Percentiles rank a stretch among this genome's conserved stretches.
These are phyloP conservation scores for Yamadazyma membranifaciens DNA, from an alignment of 1,139 yeast genomes.

Conservation along the genomic window DNA sequence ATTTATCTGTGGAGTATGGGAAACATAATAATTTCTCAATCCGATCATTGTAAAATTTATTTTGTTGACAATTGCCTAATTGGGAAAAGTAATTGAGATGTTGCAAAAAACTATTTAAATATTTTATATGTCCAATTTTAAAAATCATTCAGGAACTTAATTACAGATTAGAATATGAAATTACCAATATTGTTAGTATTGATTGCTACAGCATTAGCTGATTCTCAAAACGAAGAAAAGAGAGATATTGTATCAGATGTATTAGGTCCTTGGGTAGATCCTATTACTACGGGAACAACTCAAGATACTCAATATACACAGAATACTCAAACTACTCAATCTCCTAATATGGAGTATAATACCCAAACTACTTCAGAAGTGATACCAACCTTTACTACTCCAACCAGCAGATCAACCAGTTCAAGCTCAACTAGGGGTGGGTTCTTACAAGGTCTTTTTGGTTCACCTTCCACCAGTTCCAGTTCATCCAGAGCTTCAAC, in stretches of 20 bases:
- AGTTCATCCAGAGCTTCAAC: background rate
- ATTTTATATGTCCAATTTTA: background rate
- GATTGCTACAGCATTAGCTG: conserved; percentile 1
- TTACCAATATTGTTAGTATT: conserved; percentile 1
- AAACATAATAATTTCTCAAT: background rate
- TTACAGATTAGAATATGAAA: too few relatives aligned
- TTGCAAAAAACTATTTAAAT: background rate
- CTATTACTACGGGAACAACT: conserved; percentile 4
- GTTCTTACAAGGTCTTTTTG: background rate
- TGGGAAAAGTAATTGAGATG: conserved; percentile 7
- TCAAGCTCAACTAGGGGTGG: background rate
- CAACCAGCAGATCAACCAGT: background rate
- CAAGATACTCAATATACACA: conserved; percentile 3
- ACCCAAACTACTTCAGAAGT: background rate
- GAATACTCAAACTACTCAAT: conserved; percentile 3
- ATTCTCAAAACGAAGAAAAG: background rate
- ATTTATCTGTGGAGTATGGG: too few relatives aligned
- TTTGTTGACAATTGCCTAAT: conserved; percentile 8
- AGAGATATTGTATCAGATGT: conserved; percentile 6
- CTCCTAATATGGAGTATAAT: background rate
- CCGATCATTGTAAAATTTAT: background rate
- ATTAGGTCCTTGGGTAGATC: conserved; percentile 6
- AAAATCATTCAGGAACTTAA: too few relatives aligned
- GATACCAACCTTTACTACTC: background rate
- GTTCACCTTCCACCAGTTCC: background rate